Base-by-base conservation (phyloP, 1,284 basidiomycete species). In the Jaminaea rosea region DNA sequence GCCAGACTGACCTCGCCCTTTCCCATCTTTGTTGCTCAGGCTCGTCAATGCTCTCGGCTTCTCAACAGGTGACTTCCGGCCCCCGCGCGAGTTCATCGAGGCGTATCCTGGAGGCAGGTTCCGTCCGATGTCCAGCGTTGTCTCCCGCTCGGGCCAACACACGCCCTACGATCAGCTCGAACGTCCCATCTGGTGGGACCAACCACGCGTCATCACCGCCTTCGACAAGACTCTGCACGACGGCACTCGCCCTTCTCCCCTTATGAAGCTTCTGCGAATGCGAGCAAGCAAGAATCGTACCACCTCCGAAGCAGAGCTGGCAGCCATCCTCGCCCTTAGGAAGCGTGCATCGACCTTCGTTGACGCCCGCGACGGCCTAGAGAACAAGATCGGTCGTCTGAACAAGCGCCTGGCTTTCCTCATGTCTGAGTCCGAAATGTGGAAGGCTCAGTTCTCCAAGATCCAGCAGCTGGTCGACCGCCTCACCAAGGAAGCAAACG, bases 161-260 rank as follows among this genome's bases (percentile, higher is more conserved):
- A 52, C 84, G 84, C 72, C 85, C 84, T 27, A 88, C 86, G 76
- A 80, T 84, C 48, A 85, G 83, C 27, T 91, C 72, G 86, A 87
- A 68, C 79, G 85, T 32, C 91, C 90, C 0, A 82, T 83, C 55
- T 94, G 90, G 90, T 94, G 89, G 89, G 83, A 89, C 69, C 87
- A 87, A 39, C 86, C 84, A 10, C 82, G 84, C 21, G 86, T 92
- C 65, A 85, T 94, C 49, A 83, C 86, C 58, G 89, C 87, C 6
- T 92, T 94, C 62, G 89, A 93, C 74, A 80, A 79, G 54, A 87
- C 92, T 13, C 51, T 69, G 19, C 65, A 64, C 46, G 62, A 69
- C 36, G 60, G 57, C 31, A 54, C 63, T 26, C 58, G 59, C 29
- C 56, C 60, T 6, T 62, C 56, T 47, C 52, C 66, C 52, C 48